Base-by-base conservation (phyloP, 2,329 filamentous ascomycete genomes). In the Bipolaris bicolor region DNA sequence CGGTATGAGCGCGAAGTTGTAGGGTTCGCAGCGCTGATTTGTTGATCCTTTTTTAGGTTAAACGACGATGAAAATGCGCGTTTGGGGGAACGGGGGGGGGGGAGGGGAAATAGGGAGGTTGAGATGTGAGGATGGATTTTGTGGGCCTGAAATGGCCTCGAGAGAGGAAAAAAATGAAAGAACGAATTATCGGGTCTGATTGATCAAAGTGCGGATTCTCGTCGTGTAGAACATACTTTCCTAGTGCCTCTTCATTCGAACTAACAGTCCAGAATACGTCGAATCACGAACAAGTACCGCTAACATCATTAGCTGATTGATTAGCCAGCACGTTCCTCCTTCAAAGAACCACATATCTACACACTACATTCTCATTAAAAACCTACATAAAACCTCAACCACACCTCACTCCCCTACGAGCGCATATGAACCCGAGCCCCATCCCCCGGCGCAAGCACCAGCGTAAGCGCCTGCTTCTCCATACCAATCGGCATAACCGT, bases 1-100 rank as follows among this genome's bases (percentile, higher is more conserved):
- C 49, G 76, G 73, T 73, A 68, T 47, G 70, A 43, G 43, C 16
- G 53, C 62, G n/a, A 70, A 60, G 58, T 53, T 70, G 10, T 71
- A 58, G 68, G 16, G 39, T 26, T 16, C 36, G 11, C 36, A 1
- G n/a, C 6, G 39, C 26, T 20, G 13, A 26, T 31, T 41, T 41
- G 29, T 52, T 65, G 63, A 58, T 65, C 20, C 57, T 52, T 55
- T n/a, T 37, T 37, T 43, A 65, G 63, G 61, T 62, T 65, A 47
- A 58, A 31, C 31, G 34, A 24, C 39, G 15, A 58, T 39, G 18
- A 5, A 16, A 16, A 2, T 33, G n/a, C 31, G 10, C 26, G 43
- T 16, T 15, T 15, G 7, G 9, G 29, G 3, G 3, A 24, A n/a
- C 10, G 20, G 13, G 20, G 6, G 6, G 5, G n/a, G n/a, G n/a